phyloP scores from a whole-genome alignment of 768 basidiomycete species.

The Suillus placidus region DNA sequence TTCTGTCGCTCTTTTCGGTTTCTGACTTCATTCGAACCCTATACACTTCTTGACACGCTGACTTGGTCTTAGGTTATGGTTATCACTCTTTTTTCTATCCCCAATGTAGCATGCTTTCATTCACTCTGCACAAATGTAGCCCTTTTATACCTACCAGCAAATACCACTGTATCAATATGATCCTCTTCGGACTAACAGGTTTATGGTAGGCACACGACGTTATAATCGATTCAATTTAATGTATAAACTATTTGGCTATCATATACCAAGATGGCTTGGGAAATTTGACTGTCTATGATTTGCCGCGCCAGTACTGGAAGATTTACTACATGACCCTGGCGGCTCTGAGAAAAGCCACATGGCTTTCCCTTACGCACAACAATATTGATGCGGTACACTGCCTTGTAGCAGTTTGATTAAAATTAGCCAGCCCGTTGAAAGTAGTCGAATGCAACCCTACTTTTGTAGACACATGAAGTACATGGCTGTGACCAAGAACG shows the following conservation, averaged over 20 bases:
- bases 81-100: not conserved
- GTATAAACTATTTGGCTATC: not conserved
- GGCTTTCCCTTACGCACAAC: not conserved
- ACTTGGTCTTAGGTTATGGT: not conserved
- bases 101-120: constrained; percentile 14
- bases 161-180: constrained; percentile 7
- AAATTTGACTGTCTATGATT: not conserved
- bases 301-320: not conserved
- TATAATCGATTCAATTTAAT: not conserved
- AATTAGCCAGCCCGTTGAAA: not conserved
- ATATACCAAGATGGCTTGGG: not conserved
- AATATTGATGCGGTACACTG: not conserved
- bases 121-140: constrained; percentile 15
- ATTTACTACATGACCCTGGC: not conserved
- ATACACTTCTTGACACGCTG: constrained; percentile 1
- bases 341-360: not conserved
- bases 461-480: not conserved
- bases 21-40: constrained; percentile 7
- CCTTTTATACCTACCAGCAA: constrained; percentile 4
- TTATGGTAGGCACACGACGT: not conserved
- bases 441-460: not conserved
- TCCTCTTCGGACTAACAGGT: not conserved
- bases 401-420: not conserved
- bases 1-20: constrained; percentile 19
- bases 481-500: not conserved